Evolutionary conservation across 2,329 filamentous ascomycete genomes (phyloP), one percentile per base, ranked within the genome.

Genomic region (Lojkania enalia): DNA sequence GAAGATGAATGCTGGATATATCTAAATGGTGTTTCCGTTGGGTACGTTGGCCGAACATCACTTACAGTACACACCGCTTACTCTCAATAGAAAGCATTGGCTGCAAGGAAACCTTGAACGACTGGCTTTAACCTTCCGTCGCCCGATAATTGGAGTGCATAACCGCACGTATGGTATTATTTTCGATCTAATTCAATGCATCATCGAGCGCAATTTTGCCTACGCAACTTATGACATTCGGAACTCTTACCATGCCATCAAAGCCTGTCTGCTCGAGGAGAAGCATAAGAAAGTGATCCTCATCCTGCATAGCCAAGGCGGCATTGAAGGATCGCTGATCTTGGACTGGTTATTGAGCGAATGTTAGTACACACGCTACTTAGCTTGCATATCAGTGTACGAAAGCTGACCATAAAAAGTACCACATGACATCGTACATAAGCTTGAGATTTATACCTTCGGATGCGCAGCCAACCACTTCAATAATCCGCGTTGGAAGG

Each of bases 391-490:
- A 18, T 20, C 20, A 18, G 4, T 12, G 15, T 13, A 4, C 13
- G 27, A 3, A n/a, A 13, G 35, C 18, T 9, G 6, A 20, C n/a
- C 30, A 18, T 7, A 37, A 32, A 6, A 0, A 58, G 58, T 62
- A 12, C 45, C 51, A 4, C 49, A 57, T 20, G 49, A 61, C 46
- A 44, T 41, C 20, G 20, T 59, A 11, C 39, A 48, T 7, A 57
- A 54, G 19, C 51, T 63, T 11, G 87, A 92, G 66, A 80, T 92
- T 11, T 79, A 78, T 66, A 91, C 87, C 0, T 92, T 92, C 63
- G 88, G 86, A 20, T 86, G 82, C 45, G 87, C 87, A 0, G 85
- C 88, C 0, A 89, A 89, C 58, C 87, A 91, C 65, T 91, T 90
- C 73, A 90, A 90, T 66, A 89, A 90, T 52, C 88, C 87, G 0